Evolutionary conservation across 1,284 basidiomycete species (phyloP), one percentile per base, ranked within the genome.

Genomic region (Boletus subluridellus): DNA sequence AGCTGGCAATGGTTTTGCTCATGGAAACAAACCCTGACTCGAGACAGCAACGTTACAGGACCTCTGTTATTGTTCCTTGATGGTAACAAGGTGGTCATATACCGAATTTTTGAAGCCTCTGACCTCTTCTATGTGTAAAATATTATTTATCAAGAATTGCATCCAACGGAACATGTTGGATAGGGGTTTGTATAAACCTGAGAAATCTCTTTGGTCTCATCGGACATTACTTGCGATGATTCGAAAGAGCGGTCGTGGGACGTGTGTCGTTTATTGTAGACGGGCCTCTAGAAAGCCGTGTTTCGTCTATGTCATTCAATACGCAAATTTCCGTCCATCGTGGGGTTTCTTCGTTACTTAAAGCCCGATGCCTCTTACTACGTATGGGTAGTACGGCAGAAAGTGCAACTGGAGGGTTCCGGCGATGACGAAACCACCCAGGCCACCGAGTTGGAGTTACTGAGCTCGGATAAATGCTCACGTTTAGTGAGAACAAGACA

Each of bases 121-220:
- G 32, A 15, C 37, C 12, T 48, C 11, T 4, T 17, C 9, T 10
- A 49, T 21, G 32, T 24, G 48, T 14, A 49, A n/a, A 28, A 28
- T 26, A 26, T 21, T n/a, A 21, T 24, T 28, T 15, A 39, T 39
- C 28, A n/a, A 34, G 5, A 45, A 35, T 32, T 30, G 14, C 10
- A 39, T 57, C 34, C n/a, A 34, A 30, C 8, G 12, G 34, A 57
- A 17, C 21, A 34, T n/a, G 17, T 8, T 5, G n/a, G 53, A 56
- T 30, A 55, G 52, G 28, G 46, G 26, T 34, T 26, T 54, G 39
- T 30, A 60, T 60, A 54, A 39, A 53, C 49, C 30, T 41, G 38
- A 41, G 34, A 42, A 59, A 34, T 38, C 21, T 42, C 26, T 7
- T 44, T n/a, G 24, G 14, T 38, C 32, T n/a, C 41, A 47, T 26